Conservation (phyloP, 176 grass and related monocot species). For the Pontederia crassipes region DNA sequence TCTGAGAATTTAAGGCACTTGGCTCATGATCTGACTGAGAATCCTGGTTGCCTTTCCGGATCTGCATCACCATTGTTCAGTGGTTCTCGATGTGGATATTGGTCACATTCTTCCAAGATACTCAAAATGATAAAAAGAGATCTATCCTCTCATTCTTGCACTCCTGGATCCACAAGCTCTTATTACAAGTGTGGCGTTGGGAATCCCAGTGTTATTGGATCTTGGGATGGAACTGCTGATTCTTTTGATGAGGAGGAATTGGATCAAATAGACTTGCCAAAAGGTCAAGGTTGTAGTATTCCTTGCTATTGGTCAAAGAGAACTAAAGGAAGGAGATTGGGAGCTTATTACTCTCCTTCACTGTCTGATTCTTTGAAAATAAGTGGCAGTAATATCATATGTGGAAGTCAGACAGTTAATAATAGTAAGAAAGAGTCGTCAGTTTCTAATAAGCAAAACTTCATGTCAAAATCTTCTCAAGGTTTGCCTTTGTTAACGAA, state of each 20-base stretch:
- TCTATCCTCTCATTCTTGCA: conserved; percentile 62
- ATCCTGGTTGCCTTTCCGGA: conserved; percentile 43
- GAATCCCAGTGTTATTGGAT: conserved; percentile 27
- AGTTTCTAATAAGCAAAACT: conserved; percentile 32
- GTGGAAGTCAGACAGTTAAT: conserved; percentile 36
- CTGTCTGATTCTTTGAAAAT: conserved; percentile 55
- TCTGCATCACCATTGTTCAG: conserved; percentile 51
- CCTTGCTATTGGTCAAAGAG: conserved; percentile 41
- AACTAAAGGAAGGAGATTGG: conserved; percentile 17
- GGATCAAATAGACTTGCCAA: conserved; percentile 35
- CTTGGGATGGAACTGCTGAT: conserved; percentile 45
- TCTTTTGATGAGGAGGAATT: conserved; percentile 66
- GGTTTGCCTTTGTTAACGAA: conserved; percentile 41
- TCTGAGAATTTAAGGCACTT: conserved; percentile 22
- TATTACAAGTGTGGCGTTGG: conserved; percentile 39
- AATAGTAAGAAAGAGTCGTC: conserved; percentile 43
- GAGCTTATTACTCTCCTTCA: conserved; percentile 51
- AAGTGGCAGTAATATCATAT: conserved; percentile 54
- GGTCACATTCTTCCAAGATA: conserved; percentile 53
- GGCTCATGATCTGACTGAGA: conserved; percentile 35
- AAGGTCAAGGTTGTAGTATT: conserved; percentile 39
- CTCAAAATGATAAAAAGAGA: conserved; percentile 40
- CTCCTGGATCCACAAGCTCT: conserved; percentile 60
- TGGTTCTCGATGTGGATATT: conserved; percentile 49
- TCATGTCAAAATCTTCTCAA: conserved; percentile 39